Conservation (phyloP, 768 basidiomycete genomes). For the Suillus plorans region DNA sequence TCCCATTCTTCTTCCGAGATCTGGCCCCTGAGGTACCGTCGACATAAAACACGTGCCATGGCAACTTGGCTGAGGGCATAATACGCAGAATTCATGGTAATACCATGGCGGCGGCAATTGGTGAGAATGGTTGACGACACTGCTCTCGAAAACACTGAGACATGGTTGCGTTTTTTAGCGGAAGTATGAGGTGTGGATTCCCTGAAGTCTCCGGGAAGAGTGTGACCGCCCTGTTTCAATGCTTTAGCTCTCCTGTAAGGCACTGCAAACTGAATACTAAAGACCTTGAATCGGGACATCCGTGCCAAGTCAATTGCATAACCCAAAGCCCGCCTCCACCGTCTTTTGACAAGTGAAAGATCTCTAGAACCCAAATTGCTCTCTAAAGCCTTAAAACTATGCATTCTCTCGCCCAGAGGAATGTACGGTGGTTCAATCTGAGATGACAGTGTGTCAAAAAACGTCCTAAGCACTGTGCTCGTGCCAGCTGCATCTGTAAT, state of each 20-base stretch:
- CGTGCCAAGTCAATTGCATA: constrained; percentile 35
- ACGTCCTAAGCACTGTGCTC: constrained; percentile 39
- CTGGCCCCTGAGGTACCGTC: constrained; percentile 43
- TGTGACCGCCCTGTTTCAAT: constrained; percentile 51
- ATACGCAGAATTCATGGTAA: constrained; percentile 52
- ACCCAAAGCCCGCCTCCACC: constrained; percentile 49
- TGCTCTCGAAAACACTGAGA: constrained; percentile 25
- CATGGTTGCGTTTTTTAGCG: constrained; percentile 33
- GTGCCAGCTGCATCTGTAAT: constrained; percentile 53
- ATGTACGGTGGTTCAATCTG: constrained; percentile 11
- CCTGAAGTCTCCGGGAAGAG: constrained; percentile 43
- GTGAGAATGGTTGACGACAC: constrained; percentile 31
- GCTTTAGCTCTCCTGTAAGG: constrained; percentile 2
- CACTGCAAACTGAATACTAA: background rate
- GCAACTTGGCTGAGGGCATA: constrained; percentile 52
- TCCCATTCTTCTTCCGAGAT: constrained; percentile 52
- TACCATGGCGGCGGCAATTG: constrained; percentile 38
- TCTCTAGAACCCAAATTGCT: constrained; percentile 31
- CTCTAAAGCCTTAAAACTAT: constrained; percentile 41
- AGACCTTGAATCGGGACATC: constrained; percentile 35
- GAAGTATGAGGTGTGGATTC: constrained; percentile 37
- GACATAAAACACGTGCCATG: constrained; percentile 46
- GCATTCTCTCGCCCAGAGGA: constrained; percentile 36
- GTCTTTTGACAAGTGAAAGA: constrained; percentile 32
- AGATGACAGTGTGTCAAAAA: constrained; percentile 40